Conservation (phyloP, 306 rosid genomes). For the Rubus idaeus region DNA sequence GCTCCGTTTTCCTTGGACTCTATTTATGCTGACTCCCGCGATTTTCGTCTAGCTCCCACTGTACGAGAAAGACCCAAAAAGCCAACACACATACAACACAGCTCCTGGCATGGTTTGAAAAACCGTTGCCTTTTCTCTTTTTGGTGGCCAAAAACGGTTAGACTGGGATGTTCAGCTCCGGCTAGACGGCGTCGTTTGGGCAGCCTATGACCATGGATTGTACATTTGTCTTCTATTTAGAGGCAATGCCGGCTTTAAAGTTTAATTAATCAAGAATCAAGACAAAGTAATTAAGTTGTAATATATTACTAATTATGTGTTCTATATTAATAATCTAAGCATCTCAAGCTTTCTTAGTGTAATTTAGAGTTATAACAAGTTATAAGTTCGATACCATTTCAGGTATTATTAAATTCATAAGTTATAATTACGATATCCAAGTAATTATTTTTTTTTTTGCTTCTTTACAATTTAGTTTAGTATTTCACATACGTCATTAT, state of each 20-base stretch:
- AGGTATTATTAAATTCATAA: neutral
- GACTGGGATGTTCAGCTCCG: neutral
- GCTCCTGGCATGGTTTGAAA: neutral
- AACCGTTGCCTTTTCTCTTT: neutral
- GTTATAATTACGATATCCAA: neutral
- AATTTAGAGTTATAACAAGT: neutral
- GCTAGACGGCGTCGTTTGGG: neutral
- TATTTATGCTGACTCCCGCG: constrained; percentile 32
- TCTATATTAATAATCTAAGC: neutral
- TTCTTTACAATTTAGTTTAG: neutral
- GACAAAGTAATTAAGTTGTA: neutral
- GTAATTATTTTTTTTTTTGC: neutral
- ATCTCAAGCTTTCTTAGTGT: neutral
- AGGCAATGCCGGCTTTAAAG: neutral
- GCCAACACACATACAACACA: neutral
- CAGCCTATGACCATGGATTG: neutral
- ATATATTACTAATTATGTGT: neutral
- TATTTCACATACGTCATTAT: neutral
- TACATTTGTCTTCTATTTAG: neutral
- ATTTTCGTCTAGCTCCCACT: constrained; percentile 17
- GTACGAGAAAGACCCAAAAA: neutral
- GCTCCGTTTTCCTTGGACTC: constrained; percentile 24
- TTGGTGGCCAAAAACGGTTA: neutral
- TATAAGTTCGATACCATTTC: neutral
- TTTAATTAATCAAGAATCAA: neutral